A percentile compares a stretch with the other conserved stretches of the same genome.
phyloP scores from a whole-genome alignment of 805 yeast species.

The Cyberlindnera maclurae region DNA sequence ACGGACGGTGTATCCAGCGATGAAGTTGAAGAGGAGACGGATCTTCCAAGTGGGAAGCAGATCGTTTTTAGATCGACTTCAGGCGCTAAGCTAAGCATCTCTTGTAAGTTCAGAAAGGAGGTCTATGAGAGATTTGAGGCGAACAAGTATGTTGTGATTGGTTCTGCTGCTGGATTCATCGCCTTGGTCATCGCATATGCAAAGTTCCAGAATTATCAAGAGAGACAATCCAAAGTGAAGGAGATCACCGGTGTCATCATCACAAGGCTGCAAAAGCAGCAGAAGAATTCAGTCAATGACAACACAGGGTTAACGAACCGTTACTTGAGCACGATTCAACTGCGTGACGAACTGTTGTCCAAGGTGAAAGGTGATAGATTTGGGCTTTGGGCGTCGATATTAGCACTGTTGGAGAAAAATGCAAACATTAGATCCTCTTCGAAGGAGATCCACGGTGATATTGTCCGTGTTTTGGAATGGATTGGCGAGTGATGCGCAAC shows the following conservation, averaged over 20 bases:
- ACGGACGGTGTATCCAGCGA: constrained; percentile 30
- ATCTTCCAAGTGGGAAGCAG: constrained; percentile 25
- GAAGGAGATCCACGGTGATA: constrained; percentile 78
- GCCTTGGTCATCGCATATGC: constrained; percentile 21
- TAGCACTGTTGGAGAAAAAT: constrained; percentile 52
- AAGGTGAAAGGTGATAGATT: constrained; percentile 28
- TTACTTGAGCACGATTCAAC: constrained; percentile 62
- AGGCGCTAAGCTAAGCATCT: constrained; percentile 51
- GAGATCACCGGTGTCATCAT: constrained; percentile 42
- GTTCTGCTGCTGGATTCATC: constrained; percentile 8
- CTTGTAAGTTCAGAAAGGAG: constrained; percentile 50
- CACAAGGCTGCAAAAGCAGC: constrained; percentile 42
- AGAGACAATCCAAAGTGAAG: constrained; percentile 35
- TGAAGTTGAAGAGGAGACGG: constrained; percentile 32
- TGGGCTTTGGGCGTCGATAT: constrained; percentile 52
- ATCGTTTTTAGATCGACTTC: constrained; percentile 66
- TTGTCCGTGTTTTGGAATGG: constrained; percentile 88
- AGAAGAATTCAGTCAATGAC: constrained; percentile 27
- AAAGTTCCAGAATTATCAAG: constrained; percentile 31
- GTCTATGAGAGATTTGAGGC: constrained; percentile 32
- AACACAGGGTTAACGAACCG: constrained; percentile 30
- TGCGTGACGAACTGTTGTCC: constrained; percentile 56
- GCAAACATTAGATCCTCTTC: constrained; percentile 55
- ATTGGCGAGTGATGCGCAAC: constrained; percentile 30
- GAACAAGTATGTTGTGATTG: constrained; percentile 17